phyloP scores from a whole-genome alignment of 179 eudicot species.

The Beta macrorhiza region DNA sequence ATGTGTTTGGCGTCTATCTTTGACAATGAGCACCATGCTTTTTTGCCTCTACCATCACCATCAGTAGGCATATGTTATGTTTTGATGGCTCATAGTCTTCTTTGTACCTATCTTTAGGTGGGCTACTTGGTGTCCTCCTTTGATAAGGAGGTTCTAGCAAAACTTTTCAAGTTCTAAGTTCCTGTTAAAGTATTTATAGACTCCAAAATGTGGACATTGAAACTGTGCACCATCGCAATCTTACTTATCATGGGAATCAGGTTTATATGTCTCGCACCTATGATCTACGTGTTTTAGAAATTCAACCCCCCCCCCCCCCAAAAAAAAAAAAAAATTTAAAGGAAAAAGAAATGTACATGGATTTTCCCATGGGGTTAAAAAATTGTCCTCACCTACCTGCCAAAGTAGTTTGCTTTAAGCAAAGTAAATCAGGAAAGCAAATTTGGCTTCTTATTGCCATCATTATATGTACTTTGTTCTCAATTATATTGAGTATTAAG shows the following conservation, averaged over 20 bases:
- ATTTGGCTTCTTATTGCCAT: conserved; percentile 27
- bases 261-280: not conserved
- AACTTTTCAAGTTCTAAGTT: not conserved
- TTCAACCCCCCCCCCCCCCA: no score
- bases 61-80: not conserved
- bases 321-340: no score
- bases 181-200: not conserved
- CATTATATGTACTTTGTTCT: conserved; percentile 22
- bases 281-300: no score
- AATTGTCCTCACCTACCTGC: conserved; percentile 14
- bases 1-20: not conserved
- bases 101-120: conserved; percentile 1
- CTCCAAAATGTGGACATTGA: not conserved
- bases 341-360: not conserved
- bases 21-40: not conserved
- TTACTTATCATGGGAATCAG: not conserved
- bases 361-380: not conserved
- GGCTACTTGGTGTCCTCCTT: not conserved
- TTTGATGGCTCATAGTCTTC: conserved; percentile 3
- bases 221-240: not conserved
- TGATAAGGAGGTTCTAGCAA: not conserved
- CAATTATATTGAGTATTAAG: conserved; percentile 13
- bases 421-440: conserved; percentile 30
- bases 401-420: conserved; percentile 38
- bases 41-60: not conserved